Base-by-base conservation (phyloP, 495 filamentous ascomycete genomes). In the Pseudomonodictys pantanalensis region DNA sequence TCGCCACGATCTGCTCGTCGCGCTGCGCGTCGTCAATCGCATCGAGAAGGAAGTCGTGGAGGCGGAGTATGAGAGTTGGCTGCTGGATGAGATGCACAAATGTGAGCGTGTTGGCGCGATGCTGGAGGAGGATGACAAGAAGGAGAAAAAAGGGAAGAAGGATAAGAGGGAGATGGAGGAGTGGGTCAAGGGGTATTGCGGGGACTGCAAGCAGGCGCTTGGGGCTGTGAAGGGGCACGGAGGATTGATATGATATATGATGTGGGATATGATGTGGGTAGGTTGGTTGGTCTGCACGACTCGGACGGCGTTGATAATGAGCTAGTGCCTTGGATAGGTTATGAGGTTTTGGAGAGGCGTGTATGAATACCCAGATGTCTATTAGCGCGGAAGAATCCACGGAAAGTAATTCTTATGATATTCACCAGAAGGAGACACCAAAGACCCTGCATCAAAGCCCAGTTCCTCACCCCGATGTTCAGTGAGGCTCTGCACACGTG, bases 31-130 rank as follows among this genome's bases (percentile, higher is more conserved):
- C 2, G 85, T 98, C 48, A 96, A 97, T 69, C 85, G 80, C 41
- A 83, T 97, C 9, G 93, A 98, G 75, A 74, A 77, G 49, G 92
- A 97, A 70, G 85, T 95, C 68, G 61, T 97, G 54, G 78, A 81
- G 53, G 86, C 83, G 2, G 92, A 97, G 75, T 98, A 89, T 86
- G 91, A 95, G 74, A 86, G 86, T 38, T 97, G 91, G 91, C 78
- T 97, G 15, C 68, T 76, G 3, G 83, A 85, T 38, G 92, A 97
- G 74, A 79, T 77, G 51, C 65, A 72, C 22, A 81, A 84, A 54
- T 96, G 91, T 73, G 79, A 79, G 43, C 78, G 83, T 66, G 79
- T 90, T 3, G 76, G 78, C 56, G 71, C 68, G 8, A 71, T 86
- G 55, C 68, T 88, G 18, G 58, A 17, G 24, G 41, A 32, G 17